Percentiles rank a stretch among this genome's conserved stretches.
These are phyloP conservation scores for Psilocybe sp. DNA, from an alignment of 768 basidiomycete genomes.

Conservation along the genomic window DNA sequence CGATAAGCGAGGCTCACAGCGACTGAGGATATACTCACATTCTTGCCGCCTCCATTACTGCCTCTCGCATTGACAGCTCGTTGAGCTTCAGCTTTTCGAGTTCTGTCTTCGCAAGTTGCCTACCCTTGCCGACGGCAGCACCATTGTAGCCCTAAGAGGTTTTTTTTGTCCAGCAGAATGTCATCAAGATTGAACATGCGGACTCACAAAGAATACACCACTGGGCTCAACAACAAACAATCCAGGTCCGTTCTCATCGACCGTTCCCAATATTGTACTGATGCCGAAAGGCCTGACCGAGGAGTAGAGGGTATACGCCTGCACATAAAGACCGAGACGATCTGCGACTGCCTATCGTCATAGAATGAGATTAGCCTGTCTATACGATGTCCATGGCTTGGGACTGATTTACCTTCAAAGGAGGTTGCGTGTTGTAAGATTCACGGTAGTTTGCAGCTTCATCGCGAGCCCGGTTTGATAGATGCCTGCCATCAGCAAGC, in stretches of 20 bases:
- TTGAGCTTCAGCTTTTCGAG: conserved; percentile 91
- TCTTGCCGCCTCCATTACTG: conserved; percentile 89
- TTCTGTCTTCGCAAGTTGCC: conserved; percentile 96
- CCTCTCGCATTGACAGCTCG: conserved; percentile 78
- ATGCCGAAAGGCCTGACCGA: conserved; percentile 97
- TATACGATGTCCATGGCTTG: background rate
- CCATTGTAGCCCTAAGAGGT: conserved; percentile 82
- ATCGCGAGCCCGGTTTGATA: conserved; percentile 80
- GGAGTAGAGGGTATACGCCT: conserved; percentile 96
- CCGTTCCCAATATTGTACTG: conserved; percentile 85
- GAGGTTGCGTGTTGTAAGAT: conserved; percentile 66
- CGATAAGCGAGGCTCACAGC: background rate
- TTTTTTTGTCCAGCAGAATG: conserved; percentile 4
- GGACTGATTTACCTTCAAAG: conserved; percentile 64
- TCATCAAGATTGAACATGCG: background rate
- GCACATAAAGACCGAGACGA: conserved; percentile 85
- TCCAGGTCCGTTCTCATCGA: conserved; percentile 85
- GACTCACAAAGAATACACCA: conserved; percentile 81
- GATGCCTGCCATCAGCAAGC: conserved; percentile 87
- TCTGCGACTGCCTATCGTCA: conserved; percentile 45
- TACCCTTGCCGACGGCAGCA: conserved; percentile 97
- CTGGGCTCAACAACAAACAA: conserved; percentile 94
- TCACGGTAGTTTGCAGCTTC: conserved; percentile 78
- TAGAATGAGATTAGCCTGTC: background rate
- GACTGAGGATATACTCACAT: conserved; percentile 61